Evolutionary conservation across 202 grass and related monocot genomes (phyloP), one percentile per base, ranked within the genome.

Genomic region (Schoenoplectus tabernaemontani): DNA sequence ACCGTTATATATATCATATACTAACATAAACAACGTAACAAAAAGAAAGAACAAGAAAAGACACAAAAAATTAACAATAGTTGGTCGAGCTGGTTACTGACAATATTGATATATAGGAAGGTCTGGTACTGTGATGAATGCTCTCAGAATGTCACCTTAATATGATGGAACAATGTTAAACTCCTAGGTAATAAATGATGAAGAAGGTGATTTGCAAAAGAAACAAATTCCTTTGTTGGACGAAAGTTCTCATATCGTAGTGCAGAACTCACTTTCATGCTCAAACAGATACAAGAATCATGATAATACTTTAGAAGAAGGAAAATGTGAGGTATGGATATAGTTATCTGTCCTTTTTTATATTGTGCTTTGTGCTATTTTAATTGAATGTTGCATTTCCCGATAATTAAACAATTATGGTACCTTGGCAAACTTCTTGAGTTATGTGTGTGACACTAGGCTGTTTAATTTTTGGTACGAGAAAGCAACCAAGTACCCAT

Each of bases 171-270:
- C 85, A 78, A 87, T 85, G 5, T 81, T 26, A 28, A 86, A 67
- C 62, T 47, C 84, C 42, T 84, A 98, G 95, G 88, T 89, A 84
- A 89, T 98, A 83, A 90, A 90, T 32, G 88, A 94, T 77, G 88
- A 97, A 82, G 91, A 92, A 81, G 81, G 81, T 28, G 89, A 89
- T 54, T 84, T 76, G 64, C 83, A 90, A 77, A 87, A 89, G 85
- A 90, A 59, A 73, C 88, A 81, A 75, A 72, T 84, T 80, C 60
- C 85, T 89, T 80, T 81, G 24, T 19, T 59, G 72, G 80, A 75
- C 65, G 39, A 59, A 76, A 36, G 75, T 87, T 86, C 60, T 78
- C 67, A 86, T 20, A 79, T 61, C 48, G 84, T 33, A 57, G 46
- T 60, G 46, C 84, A 38, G 57, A 74, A 37, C 81, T 65, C 84